A percentile compares a stretch with the other conserved stretches of the same genome.
These are phyloP conservation scores for Rhizomucor pusillus DNA, from an alignment of 371 early-diverging fungal species.

Conservation along the genomic window DNA sequence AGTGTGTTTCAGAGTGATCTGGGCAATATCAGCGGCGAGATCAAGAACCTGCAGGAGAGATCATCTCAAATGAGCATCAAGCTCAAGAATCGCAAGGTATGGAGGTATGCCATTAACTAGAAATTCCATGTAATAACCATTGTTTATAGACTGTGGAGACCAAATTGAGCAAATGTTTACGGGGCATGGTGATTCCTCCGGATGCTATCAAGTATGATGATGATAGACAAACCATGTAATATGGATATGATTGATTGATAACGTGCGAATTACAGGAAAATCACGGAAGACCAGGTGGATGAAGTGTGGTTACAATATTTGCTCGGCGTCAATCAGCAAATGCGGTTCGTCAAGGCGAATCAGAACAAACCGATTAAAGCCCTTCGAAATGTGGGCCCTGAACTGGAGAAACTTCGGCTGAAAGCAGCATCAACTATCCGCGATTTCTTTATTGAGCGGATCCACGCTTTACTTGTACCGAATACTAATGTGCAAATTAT, in stretches of 20 bases:
- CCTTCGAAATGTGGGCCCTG: constrained; percentile 83
- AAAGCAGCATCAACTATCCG: constrained; percentile 83
- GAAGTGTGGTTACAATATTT: constrained; percentile 82
- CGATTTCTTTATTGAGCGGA: constrained; percentile 80
- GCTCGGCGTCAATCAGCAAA: constrained; percentile 79
- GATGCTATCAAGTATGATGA: constrained; percentile 63
- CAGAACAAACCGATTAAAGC: constrained; percentile 63
- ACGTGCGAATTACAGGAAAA: constrained; percentile 48
- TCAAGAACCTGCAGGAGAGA: constrained; percentile 79
- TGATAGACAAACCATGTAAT: neutral
- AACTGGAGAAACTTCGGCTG: constrained; percentile 80
- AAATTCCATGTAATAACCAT: neutral
- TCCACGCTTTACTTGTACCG: constrained; percentile 79
- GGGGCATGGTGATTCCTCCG: constrained; percentile 82
- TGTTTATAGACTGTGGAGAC: constrained; percentile 58
- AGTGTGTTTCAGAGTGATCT: constrained; percentile 83
- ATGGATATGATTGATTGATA: constrained; percentile 1
- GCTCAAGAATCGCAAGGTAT: constrained; percentile 79
- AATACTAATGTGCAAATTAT: constrained; percentile 90
- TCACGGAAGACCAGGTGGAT: constrained; percentile 87
- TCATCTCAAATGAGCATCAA: constrained; percentile 77
- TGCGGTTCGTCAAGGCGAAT: constrained; percentile 74
- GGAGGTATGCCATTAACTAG: neutral
- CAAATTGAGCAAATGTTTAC: constrained; percentile 65
- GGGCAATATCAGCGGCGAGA: constrained; percentile 85